Base-by-base conservation (phyloP, 2,329 filamentous ascomycete genomes). In the Fusarium pseudonygamai region DNA sequence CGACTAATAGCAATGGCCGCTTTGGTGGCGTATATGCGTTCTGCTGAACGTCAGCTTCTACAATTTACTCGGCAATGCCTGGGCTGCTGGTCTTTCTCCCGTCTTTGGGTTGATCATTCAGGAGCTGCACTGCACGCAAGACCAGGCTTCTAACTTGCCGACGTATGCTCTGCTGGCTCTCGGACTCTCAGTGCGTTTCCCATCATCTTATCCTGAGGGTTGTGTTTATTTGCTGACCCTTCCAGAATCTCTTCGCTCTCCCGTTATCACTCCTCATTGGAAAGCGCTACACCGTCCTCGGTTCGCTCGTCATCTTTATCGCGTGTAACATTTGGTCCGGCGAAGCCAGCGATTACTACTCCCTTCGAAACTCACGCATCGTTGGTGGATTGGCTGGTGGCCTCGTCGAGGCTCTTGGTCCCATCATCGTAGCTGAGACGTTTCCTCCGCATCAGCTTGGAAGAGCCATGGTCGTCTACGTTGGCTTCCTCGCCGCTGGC, bases 381-480 rank as follows among this genome's bases (percentile, higher is more conserved):
- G 4, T 66, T 6, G 64, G 64, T 20, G 64, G 64, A n/a, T 18
- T 66, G 11, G 49, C 49, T 3, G 64, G 64, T 42, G 64, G 64
- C 7, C 22, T 66, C 2, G 64, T 66, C 5, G 60, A 66, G 18
- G 60, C 64, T 5, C 64, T 65, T 10, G 60, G 64, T 9, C 64
- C 64, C 36, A 65, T 65, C 7, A 65, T 65, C 30, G 60, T 66
- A 7, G 40, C 63, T 10, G 63, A 66, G 24, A 66, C 63, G 4
- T 66, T 66, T 5, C 63, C 63, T 0, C 20, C 16, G 1, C 60
- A 66, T 7, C 63, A 66, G 5, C 60, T 66, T 0, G 63, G 34
- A 3, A 46, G 42, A 42, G 63, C 60, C 15, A 66, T 66, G 63
- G 63, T 64, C 1, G 49, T 66, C 1, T 66, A 65, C 14, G 64